Base-by-base conservation (phyloP, 2,329 filamentous ascomycete species). In the Colletotrichum chlorophyti region DNA sequence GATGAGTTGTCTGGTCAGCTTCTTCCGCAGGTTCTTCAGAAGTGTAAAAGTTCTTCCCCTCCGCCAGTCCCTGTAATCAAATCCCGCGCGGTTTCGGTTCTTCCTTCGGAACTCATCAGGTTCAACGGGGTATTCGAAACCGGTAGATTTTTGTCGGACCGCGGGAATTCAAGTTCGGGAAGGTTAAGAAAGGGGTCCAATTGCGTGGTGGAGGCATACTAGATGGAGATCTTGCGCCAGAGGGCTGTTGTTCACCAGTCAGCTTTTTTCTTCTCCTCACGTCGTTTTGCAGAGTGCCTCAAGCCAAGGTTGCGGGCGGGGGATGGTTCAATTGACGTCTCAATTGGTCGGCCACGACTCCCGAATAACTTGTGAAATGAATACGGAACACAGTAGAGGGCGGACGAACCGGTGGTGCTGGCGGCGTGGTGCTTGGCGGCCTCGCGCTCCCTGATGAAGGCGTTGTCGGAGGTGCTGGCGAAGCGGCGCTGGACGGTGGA, bases 141-240 rank as follows among this genome's bases (percentile, higher is more conserved):
- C n/a, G 32, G 15, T 17, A 14, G 15, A 29, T n/a, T n/a, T n/a
- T n/a, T n/a, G n/a, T n/a, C n/a, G n/a, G n/a, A n/a, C n/a, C 12
- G 32, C 23, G 5, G 35, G 15, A 49, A 66, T 71, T 70, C 64
- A 61, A 17, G 6, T 24, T 34, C 11, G 11, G 17, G 32, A 10
- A 3, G 23, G 11, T 17, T 3, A 15, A 48, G 2, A 27, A 19
- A 26, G 41, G 37, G 35, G 11, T 7, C 23, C 19, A n/a, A 10
- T 14, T 43, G 46, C 19, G 31, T 35, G 47, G 58, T 53, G 65
- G 64, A 52, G 66, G 80, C 91, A 79, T 91, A 97, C 93, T 91
- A 98, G 83, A 97, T 83, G 65, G 92, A 95, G 70, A 98, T 89
- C 84, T 96, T 98, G 78, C 86, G 88, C 95, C 95, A 99, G 70